Evolutionary conservation across 176 grass and related monocot genomes (phyloP), one percentile per base, ranked within the genome.

Genomic region (Triticum dicoccoides): DNA sequence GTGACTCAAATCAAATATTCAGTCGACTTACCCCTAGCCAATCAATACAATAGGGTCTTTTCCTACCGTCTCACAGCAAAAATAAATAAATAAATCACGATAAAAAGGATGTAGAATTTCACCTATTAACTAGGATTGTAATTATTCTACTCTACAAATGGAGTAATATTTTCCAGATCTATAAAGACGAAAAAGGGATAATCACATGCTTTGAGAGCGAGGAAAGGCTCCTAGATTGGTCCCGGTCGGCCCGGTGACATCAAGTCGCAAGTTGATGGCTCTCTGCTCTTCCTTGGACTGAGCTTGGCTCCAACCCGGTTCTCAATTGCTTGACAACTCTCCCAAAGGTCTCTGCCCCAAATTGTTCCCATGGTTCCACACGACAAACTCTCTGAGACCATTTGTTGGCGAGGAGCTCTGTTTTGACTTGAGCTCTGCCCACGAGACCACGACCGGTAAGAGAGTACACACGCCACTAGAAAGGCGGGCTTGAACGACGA

Each of bases 401-500:
- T 87, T 61, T 56, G n/a, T 12, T 83, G n/a, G 45, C 7, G 10
- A 86, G 64, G 74, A 79, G 51, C 14, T 59, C 24, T 4, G 61
- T 66, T 68, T 61, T 79, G 44, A 73, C 80, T 84, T 82, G 67
- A 61, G 10, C 35, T 87, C 74, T 34, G 27, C 54, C 64, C 23
- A 54, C 5, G 15, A 54, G 51, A 54, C 51, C 51, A 10, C 76
- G 18, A 38, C 54, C 18, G 15, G 15, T 47, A 17, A 41, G 72
- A 35, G 34, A 69, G 15, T 49, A 76, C 15, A 8, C 61, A 27
- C 20, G 30, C 33, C 61, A 56, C 24, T 30, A 9, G 42, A 66
- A 84, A 67, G 41, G 29, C 18, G 1, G 38, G 72, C 2, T 56
- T 82, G 80, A 51, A 82, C 74, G 17, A 56, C 4, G 47, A 76